Percentiles rank a stretch among this genome's conserved stretches.
phyloP scores from a whole-genome alignment of 2,329 filamentous ascomycete genomes.

The Cordyceps fumosorosea region DNA sequence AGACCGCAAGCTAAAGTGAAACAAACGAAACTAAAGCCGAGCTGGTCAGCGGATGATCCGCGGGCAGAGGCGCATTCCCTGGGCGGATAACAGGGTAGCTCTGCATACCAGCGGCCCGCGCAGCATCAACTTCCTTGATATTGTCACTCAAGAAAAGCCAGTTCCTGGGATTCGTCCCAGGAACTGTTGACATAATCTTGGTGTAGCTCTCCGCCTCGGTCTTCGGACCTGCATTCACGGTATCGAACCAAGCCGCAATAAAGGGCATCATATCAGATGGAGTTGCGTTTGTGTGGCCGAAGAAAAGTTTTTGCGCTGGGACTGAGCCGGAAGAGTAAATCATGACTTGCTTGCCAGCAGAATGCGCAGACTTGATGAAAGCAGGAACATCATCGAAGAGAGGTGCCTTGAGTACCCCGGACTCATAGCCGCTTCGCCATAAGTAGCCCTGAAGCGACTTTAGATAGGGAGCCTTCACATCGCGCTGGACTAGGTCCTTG shows the following conservation, averaged over 20 bases:
- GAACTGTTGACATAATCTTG: conserved; percentile 46
- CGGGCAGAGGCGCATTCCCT: conserved; percentile 60
- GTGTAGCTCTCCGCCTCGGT: conserved; percentile 59
- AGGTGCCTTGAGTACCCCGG: conserved; percentile 62
- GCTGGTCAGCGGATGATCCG: conserved; percentile 34
- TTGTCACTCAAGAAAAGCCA: conserved; percentile 83
- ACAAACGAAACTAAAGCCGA: conserved; percentile 23
- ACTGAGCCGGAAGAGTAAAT: conserved; percentile 82
- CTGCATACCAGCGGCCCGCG: conserved; percentile 55
- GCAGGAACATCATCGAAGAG: conserved; percentile 70
- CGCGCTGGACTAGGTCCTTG: conserved; percentile 60
- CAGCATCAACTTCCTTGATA: conserved; percentile 60
- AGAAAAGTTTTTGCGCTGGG: conserved; percentile 73
- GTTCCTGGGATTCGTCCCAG: conserved; percentile 39
- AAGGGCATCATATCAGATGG: conserved; percentile 52
- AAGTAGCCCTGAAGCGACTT: conserved; percentile 76
- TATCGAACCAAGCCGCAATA: conserved; percentile 69
- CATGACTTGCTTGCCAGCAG: conserved; percentile 51
- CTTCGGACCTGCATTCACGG: conserved; percentile 72
- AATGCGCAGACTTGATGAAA: conserved; percentile 53
- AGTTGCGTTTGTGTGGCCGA: conserved; percentile 56
- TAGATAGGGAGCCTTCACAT: conserved; percentile 70
- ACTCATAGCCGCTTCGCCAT: conserved; percentile 68
- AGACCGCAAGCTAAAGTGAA: not conserved
- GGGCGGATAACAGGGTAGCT: conserved; percentile 57